Evolutionary conservation across 2,329 filamentous ascomycete genomes (phyloP), one percentile per base, ranked within the genome.

Genomic region (Epichloe brachyelytri): DNA sequence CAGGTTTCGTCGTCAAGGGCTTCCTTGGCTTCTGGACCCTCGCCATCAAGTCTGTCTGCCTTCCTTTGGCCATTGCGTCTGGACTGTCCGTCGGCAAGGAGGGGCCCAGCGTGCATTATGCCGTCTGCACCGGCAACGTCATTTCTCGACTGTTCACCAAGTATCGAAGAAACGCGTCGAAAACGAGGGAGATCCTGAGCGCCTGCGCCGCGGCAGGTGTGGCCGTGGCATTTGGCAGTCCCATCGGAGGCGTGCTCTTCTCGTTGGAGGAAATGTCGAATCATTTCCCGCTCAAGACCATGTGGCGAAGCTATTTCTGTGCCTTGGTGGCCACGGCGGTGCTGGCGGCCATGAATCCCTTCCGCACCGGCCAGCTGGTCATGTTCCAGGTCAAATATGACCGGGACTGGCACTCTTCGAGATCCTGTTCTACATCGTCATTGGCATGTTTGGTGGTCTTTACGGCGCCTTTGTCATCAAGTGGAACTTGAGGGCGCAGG

Each of bases 311-410:
- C 65, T 98, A 97, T 66, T 97, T 98, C 66, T 98, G 93, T 68
- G 93, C 93, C 33, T 71, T 98, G 56, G 91, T 98, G 5, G 93
- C 90, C 5, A 97, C 93, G 1, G 88, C 89, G 47, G 88, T 95
- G 15, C 71, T 98, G 39, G 85, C 93, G 26, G 88, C 87, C 53
- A 95, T 98, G 88, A 98, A 98, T 60, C 93, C 93, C 20, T 98
- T 98, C 69, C 77, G 93, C 49, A 97, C 93, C 0, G 93, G 93
- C 19, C 93, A 98, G 64, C 77, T 98, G 41, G 93, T 98, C 79
- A 97, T 98, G 91, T 98, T 98, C 68, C 90, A 95, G 61, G 91
- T 98, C 61, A 82, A 82, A 60, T 98, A 98, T 63, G 91, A 97
- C 66, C 85, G 91, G 40, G 85, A 86, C 40, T 98, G 93, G 93